phyloP scores from a whole-genome alignment of 1,139 yeast species.

The Debaryomyces singareniensis region DNA sequence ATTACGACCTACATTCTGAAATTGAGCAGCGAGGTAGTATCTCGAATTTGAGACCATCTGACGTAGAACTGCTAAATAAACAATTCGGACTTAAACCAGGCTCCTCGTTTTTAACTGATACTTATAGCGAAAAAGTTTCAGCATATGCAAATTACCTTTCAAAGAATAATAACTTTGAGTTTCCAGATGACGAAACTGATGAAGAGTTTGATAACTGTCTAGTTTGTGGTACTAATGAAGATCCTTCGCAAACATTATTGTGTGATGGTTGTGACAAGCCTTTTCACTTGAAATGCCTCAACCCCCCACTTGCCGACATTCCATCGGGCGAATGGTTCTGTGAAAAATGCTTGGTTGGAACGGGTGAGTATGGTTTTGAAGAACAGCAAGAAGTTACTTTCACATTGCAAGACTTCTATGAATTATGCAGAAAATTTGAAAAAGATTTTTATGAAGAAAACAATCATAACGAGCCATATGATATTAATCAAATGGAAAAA shows the following conservation, averaged over 20 bases:
- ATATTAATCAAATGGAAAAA: conserved; percentile 41
- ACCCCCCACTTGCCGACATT: conserved; percentile 41
- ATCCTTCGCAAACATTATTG: conserved; percentile 46
- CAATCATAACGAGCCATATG: conserved; percentile 23
- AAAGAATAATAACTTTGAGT: conserved; percentile 12
- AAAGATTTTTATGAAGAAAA: conserved; percentile 25
- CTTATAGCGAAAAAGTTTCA: conserved; percentile 29
- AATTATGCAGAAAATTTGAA: conserved; percentile 49
- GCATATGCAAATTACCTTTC: conserved; percentile 41
- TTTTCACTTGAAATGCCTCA: conserved; percentile 61
- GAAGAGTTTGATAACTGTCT: conserved; percentile 41
- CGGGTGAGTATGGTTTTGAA: conserved; percentile 86
- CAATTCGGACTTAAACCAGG: conserved; percentile 16
- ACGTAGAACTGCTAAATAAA: conserved; percentile 31
- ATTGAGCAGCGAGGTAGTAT: conserved; percentile 26
- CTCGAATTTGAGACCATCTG: conserved; percentile 13
- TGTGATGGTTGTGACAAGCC: conserved; percentile 73
- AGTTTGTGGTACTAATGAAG: conserved; percentile 45
- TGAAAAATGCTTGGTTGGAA: conserved; percentile 73
- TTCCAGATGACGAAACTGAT: conserved; percentile 23
- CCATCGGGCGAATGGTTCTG: conserved; percentile 74
- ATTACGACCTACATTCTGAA: conserved; percentile 51
- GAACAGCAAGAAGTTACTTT: conserved; percentile 56
- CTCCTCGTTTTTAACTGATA: conserved; percentile 17
- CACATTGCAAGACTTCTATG: conserved; percentile 53